A percentile compares a stretch with the other conserved stretches of the same genome.
These are phyloP conservation scores for Phytophthora lateralis DNA, from an alignment of 352 stramenopile species.

Conservation along the genomic window DNA sequence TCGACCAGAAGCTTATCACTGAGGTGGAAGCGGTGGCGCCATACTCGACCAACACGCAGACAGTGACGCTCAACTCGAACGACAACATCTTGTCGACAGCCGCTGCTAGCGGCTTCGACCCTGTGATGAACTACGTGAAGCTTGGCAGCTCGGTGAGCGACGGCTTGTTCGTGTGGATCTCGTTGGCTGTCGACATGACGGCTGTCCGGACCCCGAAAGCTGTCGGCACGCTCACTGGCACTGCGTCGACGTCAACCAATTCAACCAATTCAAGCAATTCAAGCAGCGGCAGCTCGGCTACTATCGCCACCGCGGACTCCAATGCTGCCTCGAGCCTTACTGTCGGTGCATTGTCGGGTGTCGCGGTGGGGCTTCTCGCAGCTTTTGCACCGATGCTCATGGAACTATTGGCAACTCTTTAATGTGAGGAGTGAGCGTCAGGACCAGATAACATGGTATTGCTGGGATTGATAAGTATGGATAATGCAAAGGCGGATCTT, in stretches of 20 bases:
- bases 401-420: neutral
- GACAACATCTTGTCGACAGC: constrained; percentile 14
- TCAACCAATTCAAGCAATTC: neutral
- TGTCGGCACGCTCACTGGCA: constrained; percentile 6
- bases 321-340: neutral
- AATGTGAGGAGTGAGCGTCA: neutral
- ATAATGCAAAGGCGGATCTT: too few relatives aligned
- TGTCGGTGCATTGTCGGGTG: neutral
- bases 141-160: constrained; percentile 2
- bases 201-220: constrained; percentile 5
- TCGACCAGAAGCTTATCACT: constrained; percentile 33
- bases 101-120: constrained; percentile 14
- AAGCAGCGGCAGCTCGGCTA: neutral
- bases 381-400: neutral
- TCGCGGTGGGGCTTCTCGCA: neutral
- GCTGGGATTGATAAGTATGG: too few relatives aligned
- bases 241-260: neutral
- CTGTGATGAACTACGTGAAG: constrained; percentile 19
- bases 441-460: neutral
- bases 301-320: neutral
- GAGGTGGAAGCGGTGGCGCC: constrained; percentile 7
- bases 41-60: constrained; percentile 26
- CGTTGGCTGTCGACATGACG: constrained; percentile 30
- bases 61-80: constrained; percentile 22
- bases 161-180: constrained; percentile 28